phyloP scores from a whole-genome alignment of 2,329 filamentous ascomycete genomes.

The Phyllosticta capitalensis region DNA sequence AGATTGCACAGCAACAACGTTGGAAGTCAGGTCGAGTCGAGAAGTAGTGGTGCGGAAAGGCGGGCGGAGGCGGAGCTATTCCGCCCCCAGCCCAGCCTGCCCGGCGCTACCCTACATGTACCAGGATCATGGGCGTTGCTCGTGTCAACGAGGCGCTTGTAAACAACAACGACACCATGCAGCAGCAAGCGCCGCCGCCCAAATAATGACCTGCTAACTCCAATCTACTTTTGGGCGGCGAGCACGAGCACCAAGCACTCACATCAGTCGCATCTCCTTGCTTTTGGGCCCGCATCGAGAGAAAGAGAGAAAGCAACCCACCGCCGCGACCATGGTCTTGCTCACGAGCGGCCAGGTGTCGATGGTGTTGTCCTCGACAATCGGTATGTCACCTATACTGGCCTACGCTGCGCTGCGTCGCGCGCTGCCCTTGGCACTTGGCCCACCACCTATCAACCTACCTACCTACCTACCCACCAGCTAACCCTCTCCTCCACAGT shows the following conservation, averaged over 20 bases:
- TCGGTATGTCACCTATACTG: constrained; percentile 43
- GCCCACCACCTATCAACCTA: not conserved
- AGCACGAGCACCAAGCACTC: not conserved
- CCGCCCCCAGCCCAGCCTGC: no score
- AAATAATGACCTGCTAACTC: not conserved
- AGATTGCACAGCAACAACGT: no score
- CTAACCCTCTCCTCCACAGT: constrained; percentile 34
- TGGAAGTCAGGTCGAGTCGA: no score
- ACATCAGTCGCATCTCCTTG: not conserved
- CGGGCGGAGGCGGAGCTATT: not conserved
- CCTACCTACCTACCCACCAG: no score
- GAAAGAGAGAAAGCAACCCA: no score
- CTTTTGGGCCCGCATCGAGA: not conserved
- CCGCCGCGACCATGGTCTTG: constrained; percentile 34
- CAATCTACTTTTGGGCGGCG: not conserved
- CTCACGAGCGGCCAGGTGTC: constrained; percentile 64
- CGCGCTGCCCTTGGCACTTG: not conserved
- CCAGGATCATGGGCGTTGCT: not conserved
- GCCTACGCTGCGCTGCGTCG: no score
- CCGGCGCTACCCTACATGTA: no score
- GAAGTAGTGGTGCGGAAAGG: not conserved
- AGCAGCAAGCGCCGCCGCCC: not conserved
- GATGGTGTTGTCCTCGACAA: constrained; percentile 51
- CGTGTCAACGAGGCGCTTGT: not conserved
- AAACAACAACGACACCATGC: not conserved